Percentiles rank a stretch among this genome's conserved stretches.
Conservation (phyloP, 2,329 filamentous ascomycete genomes). For the Cladophialophora psammophila region DNA sequence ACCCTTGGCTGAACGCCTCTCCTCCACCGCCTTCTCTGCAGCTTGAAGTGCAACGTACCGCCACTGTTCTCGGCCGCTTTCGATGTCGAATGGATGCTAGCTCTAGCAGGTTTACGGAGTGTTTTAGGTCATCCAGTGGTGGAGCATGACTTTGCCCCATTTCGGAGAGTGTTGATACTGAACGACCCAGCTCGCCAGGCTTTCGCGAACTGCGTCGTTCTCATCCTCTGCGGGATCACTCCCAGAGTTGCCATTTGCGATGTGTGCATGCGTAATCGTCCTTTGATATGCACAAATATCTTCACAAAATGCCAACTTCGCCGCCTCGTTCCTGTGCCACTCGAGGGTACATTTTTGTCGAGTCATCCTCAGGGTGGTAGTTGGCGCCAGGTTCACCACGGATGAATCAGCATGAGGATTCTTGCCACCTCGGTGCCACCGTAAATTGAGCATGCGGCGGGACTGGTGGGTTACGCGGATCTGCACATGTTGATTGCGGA, state of each 20-base stretch:
- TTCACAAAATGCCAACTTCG: neutral
- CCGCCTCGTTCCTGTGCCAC: neutral
- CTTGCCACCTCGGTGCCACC: neutral
- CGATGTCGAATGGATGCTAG: neutral
- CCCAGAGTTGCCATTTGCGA: neutral
- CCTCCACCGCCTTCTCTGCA: neutral
- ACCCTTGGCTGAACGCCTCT: neutral
- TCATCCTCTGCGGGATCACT: neutral
- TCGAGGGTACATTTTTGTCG: neutral
- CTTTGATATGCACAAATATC: neutral
- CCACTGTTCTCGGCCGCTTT: neutral
- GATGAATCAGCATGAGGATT: conserved; percentile 10
- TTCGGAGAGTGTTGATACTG: neutral
- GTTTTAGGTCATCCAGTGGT: neutral
- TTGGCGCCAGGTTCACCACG: neutral
- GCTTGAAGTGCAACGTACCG: neutral
- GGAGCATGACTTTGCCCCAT: neutral
- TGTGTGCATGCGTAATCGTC: neutral
- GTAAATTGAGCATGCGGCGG: neutral
- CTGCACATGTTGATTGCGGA: neutral
- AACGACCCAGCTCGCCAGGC: neutral
- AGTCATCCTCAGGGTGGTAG: neutral
- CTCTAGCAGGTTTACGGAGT: conserved; percentile 3
- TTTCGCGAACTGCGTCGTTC: conserved; percentile 4
- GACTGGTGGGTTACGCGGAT: neutral